Percentiles rank a stretch among this genome's conserved stretches.
These are phyloP conservation scores for Ocimum tenuiflorum DNA, from an alignment of 257 asterid genomes.

Conservation along the genomic window DNA sequence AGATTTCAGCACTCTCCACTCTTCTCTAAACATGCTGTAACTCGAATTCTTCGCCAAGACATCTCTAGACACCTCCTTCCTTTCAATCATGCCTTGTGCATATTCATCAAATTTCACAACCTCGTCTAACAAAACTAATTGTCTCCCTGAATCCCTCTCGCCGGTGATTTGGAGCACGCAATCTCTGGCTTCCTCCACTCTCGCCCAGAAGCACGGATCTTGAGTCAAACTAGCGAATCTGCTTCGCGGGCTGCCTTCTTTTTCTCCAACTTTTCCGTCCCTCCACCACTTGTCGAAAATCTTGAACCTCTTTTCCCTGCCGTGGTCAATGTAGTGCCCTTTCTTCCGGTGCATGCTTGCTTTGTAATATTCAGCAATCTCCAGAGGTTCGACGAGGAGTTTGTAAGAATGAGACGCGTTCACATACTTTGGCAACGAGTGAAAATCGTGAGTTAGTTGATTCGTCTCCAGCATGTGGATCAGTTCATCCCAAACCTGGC, in stretches of 20 bases:
- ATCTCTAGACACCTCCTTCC: slow-evolving; percentile 67
- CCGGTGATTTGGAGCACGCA: slow-evolving; percentile 28
- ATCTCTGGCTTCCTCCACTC: slow-evolving; percentile 74
- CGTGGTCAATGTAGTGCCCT: slow-evolving; percentile 69
- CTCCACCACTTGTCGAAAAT: slow-evolving; percentile 86
- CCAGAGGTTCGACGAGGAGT: slow-evolving; percentile 83
- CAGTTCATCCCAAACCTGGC: slow-evolving; percentile 57
- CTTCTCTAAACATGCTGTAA: slow-evolving; percentile 53
- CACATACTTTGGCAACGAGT: slow-evolving; percentile 56
- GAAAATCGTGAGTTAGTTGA: slow-evolving; percentile 73
- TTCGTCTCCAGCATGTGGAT: slow-evolving; percentile 55
- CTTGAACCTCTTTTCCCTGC: slow-evolving; percentile 64
- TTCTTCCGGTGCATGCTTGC: slow-evolving; percentile 48
- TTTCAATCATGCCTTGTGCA: slow-evolving; percentile 47
- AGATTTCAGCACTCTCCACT: slow-evolving; percentile 49
- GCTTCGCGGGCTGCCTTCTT: slow-evolving; percentile 46
- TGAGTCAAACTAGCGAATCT: slow-evolving; percentile 66
- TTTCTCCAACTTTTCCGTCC: slow-evolving; percentile 40
- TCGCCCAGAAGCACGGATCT: slow-evolving; percentile 89
- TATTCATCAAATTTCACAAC: slow-evolving; percentile 53
- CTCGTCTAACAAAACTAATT: slow-evolving; percentile 27
- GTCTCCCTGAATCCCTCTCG: slow-evolving; percentile 42
- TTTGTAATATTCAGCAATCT: slow-evolving; percentile 75
- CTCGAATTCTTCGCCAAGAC: slow-evolving; percentile 73
- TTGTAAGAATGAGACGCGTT: slow-evolving; percentile 62